Evolutionary conservation across 2,329 filamentous ascomycete genomes (phyloP), one percentile per base, ranked within the genome.

Genomic region (Phyllosticta paracitricarpa): DNA sequence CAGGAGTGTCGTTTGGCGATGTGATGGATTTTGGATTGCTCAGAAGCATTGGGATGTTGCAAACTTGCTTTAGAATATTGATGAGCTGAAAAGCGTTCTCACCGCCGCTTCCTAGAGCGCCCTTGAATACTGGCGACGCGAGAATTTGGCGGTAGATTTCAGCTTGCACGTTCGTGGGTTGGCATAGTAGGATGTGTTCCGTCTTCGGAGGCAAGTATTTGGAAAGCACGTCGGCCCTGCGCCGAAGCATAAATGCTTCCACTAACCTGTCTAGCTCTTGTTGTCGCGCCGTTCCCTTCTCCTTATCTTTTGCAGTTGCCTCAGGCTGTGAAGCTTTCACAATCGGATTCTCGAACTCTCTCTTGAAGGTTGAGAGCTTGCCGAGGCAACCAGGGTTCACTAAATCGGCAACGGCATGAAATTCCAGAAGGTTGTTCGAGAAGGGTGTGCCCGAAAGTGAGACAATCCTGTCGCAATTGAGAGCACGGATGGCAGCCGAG

Each of bases 31-130:
- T 48, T 17, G 40, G 40, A 52, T 77, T 76, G 62, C 81, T 81
- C 7, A 90, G 76, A 9, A 89, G 73, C 0, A 80, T 83, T 1
- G 87, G 87, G 64, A 85, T 86, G 69, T 89, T 89, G 77, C 87
- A 89, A 19, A 89, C 78, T 70, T 89, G 89, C 74, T 89, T 89
- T 19, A 90, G 75, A 19, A 89, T 79, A 17, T 84, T 89, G 68
- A 89, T 89, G 14, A 89, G 81, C 66, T 88, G 84, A 2, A 90
- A 76, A 2, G 84, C 82, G 55, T 81, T 80, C 57, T 88, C 84
- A 1, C 81, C 77, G 40, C 40, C n/a, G 64, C 80, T 86, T 14
- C 85, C 84, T 57, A 89, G 74, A 8, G 84, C 83, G 33, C 77
- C 79, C 57, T 82, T 80, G 66, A 89, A 89, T 4, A 84, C 76